These are phyloP conservation scores for Umbilicus rupestris DNA, from an alignment of 164 flowering plant genomes.

Conservation along the genomic window DNA sequence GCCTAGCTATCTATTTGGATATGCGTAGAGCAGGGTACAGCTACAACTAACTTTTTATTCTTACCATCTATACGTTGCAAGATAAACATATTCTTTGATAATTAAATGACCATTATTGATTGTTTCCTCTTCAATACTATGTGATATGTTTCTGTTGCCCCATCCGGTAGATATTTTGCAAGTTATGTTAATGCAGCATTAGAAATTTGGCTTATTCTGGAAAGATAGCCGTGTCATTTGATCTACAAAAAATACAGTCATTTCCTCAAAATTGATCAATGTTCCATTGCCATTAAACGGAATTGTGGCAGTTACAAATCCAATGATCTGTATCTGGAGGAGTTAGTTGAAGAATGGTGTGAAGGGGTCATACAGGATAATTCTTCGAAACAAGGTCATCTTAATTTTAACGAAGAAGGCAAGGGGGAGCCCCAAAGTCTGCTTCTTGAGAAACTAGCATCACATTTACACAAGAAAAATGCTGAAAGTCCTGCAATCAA, in stretches of 20 bases:
- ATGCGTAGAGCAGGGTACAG: constrained; percentile 89
- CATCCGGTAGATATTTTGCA: background rate
- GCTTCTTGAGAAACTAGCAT: constrained; percentile 72
- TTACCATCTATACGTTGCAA: background rate
- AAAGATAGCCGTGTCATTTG: background rate
- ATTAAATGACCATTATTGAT: background rate
- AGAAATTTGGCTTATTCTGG: background rate
- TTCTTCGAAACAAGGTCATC: constrained; percentile 22
- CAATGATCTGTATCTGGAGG: constrained; percentile 74
- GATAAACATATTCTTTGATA: background rate
- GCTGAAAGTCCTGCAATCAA: constrained; percentile 44
- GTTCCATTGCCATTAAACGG: background rate
- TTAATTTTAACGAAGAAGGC: constrained; percentile 17
- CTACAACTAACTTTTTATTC: background rate
- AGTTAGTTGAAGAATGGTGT: constrained; percentile 88
- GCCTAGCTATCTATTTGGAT: constrained; percentile 75
- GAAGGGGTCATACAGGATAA: constrained; percentile 69
- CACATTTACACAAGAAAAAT: constrained; percentile 44
- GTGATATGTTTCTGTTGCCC: background rate
- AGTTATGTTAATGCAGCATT: background rate
- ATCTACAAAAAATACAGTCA: background rate
- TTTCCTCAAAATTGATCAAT: background rate
- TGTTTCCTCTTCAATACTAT: background rate
- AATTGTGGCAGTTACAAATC: constrained; percentile 55
- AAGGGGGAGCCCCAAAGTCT: constrained; percentile 32